phyloP scores from a whole-genome alignment of 495 filamentous ascomycete genomes.

The Xylaria bambusicola region DNA sequence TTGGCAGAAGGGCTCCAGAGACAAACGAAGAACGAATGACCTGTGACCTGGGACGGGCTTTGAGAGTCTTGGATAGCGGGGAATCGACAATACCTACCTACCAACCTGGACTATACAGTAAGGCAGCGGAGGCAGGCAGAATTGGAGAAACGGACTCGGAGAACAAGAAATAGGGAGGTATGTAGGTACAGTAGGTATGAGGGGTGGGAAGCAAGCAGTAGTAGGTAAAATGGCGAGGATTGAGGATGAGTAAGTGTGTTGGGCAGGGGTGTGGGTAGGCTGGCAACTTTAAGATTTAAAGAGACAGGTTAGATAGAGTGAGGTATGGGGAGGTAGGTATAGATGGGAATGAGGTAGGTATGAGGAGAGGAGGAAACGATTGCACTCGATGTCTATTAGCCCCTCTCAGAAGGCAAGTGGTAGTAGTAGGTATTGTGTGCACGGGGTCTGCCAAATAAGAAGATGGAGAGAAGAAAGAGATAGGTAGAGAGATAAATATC shows the following conservation, averaged over 20 bases:
- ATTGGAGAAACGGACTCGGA: too few relatives aligned
- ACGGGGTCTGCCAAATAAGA: conserved; percentile 14
- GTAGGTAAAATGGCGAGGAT: too few relatives aligned
- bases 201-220: neutral
- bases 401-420: conserved; percentile 3
- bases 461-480: too few relatives aligned
- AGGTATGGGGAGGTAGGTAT: neutral
- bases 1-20: too few relatives aligned
- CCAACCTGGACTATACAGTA: neutral
- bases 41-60: neutral
- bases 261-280: too few relatives aligned
- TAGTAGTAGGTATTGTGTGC: conserved; percentile 7
- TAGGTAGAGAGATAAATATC: too few relatives aligned
- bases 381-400: conserved; percentile 10
- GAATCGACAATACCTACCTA: neutral
- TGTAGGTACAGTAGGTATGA: too few relatives aligned
- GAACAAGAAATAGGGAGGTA: too few relatives aligned
- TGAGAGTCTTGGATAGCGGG: neutral
- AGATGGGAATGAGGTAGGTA: too few relatives aligned
- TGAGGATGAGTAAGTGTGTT: too few relatives aligned
- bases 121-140: neutral
- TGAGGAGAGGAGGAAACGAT: neutral
- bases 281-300: too few relatives aligned
- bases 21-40: neutral
- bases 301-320: neutral